Evolutionary conservation across 306 rosid genomes (phyloP), one percentile per base, ranked within the genome.

Genomic region (Rosa multiflora): DNA sequence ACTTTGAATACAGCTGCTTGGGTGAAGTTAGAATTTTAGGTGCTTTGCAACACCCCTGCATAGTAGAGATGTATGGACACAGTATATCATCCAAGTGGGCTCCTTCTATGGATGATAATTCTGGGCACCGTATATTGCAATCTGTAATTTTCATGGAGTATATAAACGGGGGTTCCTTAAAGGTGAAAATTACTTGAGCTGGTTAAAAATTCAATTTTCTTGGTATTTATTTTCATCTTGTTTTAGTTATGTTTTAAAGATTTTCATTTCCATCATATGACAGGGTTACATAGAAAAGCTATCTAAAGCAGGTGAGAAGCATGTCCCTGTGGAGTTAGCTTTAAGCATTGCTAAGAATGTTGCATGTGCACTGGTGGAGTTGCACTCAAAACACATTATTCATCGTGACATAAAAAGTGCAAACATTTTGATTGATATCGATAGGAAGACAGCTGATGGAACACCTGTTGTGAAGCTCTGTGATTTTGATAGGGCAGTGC

Each of bases 401-500:
- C 99, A 96, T 58, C 99, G 99, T 68, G 99, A 96, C 82, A 64
- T 96, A 68, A 96, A 96, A 80, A 96, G 99, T 85, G 98, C 88
- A 89, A 96, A 96, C 81, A 77, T 96, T 73, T 82, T 96, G 82
- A 80, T 93, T 77, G 96, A 91, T 88, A 81, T 89, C 73, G 96
- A 91, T 73, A 86, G 82, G 78, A 90, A 88, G 80, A 88, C 86
- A 83, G 88, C 84, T 21, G 88, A 93, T 74, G 97, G 98, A 83
- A 83, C 88, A 67, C 96, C 93, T 56, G 75, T 88, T 49, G 93
- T 93, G 80, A 96, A 96, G 97, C 91, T 96, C 15, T 90, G 99
- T 83, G 99, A 96, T 91, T 96, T 96, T 88, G 99, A 96, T 74
- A 88, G 93, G 84, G 96, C 98, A 56, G 98, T 93, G 82, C 98